Percentiles rank a stretch among this genome's conserved stretches.
Evolutionary conservation across 1,284 basidiomycete genomes (phyloP).

Genomic region (Prillingera fragicola): DNA sequence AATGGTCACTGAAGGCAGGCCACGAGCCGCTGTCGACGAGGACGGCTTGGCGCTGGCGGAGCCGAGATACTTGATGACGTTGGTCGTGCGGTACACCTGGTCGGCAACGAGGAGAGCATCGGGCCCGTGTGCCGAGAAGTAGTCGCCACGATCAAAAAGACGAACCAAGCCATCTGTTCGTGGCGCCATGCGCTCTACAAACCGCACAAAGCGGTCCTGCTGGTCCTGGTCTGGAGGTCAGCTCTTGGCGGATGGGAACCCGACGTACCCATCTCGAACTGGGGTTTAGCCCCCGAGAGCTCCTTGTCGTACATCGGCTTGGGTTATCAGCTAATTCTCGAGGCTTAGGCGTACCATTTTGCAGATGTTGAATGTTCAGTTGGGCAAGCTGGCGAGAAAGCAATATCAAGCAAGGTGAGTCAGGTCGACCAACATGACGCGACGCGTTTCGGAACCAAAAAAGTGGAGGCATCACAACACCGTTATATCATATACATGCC

Average conservation of each 20-base stretch:
- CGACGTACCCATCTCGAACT: slow-evolving; percentile 39
- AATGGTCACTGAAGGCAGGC: slow-evolving; percentile 71
- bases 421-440: slow-evolving; percentile 6
- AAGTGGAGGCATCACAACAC: background rate
- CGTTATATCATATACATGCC: slow-evolving; percentile 1
- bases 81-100: slow-evolving; percentile 75
- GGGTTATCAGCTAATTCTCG: background rate
- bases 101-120: slow-evolving; percentile 81
- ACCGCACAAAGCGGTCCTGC: slow-evolving; percentile 70
- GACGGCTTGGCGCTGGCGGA: slow-evolving; percentile 8
- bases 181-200: slow-evolving; percentile 61
- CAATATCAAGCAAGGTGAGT: background rate
- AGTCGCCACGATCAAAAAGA: slow-evolving; percentile 76
- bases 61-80: slow-evolving; percentile 74
- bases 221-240: slow-evolving; percentile 51
- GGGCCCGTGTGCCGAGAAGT: slow-evolving; percentile 79
- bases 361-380: too few relatives aligned
- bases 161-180: slow-evolving; percentile 59
- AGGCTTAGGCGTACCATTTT: slow-evolving; percentile 15
- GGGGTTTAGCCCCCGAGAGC: slow-evolving; percentile 36
- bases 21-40: slow-evolving; percentile 34
- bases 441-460: slow-evolving; percentile 17
- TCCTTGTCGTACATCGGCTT: slow-evolving; percentile 47
- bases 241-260: background rate
- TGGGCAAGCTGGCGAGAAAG: background rate